A percentile compares a stretch with the other conserved stretches of the same genome.
Conservation (phyloP, 257 asterid species). For the Cordia subcordata region DNA sequence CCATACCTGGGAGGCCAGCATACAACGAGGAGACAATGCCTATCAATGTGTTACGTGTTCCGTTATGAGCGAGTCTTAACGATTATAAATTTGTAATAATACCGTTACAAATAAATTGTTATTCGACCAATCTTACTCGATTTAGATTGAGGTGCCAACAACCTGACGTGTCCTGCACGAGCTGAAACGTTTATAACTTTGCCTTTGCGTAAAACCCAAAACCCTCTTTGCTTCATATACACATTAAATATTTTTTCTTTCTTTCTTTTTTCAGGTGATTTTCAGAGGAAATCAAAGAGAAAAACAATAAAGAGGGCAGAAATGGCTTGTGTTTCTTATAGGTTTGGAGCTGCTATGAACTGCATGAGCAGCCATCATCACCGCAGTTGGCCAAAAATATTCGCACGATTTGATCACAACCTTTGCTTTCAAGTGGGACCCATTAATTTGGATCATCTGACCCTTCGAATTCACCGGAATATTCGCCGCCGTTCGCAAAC, state of each 20-base stretch:
- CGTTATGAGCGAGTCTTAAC: no score
- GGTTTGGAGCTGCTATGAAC: conserved; percentile 14
- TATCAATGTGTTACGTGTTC: no score
- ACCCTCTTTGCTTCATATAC: neutral
- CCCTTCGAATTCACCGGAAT: conserved; percentile 18
- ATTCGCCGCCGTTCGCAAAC: conserved; percentile 14
- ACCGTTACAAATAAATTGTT: no score
- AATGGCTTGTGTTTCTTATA: conserved; percentile 32
- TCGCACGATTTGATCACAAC: conserved; percentile 4
- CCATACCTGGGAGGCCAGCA: no score
- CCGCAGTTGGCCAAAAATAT: conserved; percentile 22
- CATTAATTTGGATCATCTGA: conserved; percentile 21
- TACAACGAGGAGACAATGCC: no score
- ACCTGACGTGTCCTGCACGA: no score
- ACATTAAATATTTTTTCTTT: neutral
- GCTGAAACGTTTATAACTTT: no score
- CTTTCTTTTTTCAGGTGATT: neutral
- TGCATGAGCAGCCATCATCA: conserved; percentile 11
- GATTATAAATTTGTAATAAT: no score
- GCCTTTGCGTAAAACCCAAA: no score
- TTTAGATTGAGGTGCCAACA: no score
- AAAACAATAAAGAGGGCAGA: neutral
- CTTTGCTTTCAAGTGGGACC: conserved; percentile 17
- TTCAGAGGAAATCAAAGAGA: conserved; percentile 1
- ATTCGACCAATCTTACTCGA: no score